Percentiles rank a stretch among this genome's conserved stretches.
These are phyloP conservation scores for Erythrobasidium yunnanense DNA, from an alignment of 768 basidiomycete genomes.

Conservation along the genomic window DNA sequence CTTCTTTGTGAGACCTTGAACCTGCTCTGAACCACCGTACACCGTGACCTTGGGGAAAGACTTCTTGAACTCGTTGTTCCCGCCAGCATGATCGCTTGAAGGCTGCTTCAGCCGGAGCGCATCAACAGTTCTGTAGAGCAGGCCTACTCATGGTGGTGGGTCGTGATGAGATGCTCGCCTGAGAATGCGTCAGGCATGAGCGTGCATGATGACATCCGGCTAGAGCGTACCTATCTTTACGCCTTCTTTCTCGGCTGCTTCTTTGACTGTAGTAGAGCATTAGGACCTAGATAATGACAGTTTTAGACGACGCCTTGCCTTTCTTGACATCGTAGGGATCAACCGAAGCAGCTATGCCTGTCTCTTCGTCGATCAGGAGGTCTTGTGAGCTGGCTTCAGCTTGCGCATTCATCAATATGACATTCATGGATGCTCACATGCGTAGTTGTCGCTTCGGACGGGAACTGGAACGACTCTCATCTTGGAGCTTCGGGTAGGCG, in stretches of 20 bases:
- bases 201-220: not conserved
- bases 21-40: slow-evolving; percentile 69
- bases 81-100: slow-evolving; percentile 22
- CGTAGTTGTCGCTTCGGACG: slow-evolving; percentile 59
- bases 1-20: slow-evolving; percentile 56
- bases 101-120: not conserved
- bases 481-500: slow-evolving; percentile 25
- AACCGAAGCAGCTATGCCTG: slow-evolving; percentile 59
- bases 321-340: slow-evolving; percentile 56
- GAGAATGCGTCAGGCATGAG: not conserved
- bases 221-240: slow-evolving; percentile 55
- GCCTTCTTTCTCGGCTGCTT: slow-evolving; percentile 53
- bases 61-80: slow-evolving; percentile 33
- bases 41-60: slow-evolving; percentile 51
- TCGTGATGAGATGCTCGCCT: slow-evolving; percentile 51
- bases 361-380: slow-evolving; percentile 59
- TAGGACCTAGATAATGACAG: slow-evolving; percentile 37
- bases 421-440: not conserved
- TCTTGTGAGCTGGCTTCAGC: slow-evolving; percentile 43
- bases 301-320: slow-evolving; percentile 40
- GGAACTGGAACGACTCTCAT: slow-evolving; percentile 74
- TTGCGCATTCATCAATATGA: not conserved
- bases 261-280: slow-evolving; percentile 44
- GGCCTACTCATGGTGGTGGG: slow-evolving; percentile 45
- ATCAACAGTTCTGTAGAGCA: not conserved